Evolutionary conservation across 352 stramenopile species (phyloP), one percentile per base, ranked within the genome.

Genomic region (Phytopythium delawarense): DNA sequence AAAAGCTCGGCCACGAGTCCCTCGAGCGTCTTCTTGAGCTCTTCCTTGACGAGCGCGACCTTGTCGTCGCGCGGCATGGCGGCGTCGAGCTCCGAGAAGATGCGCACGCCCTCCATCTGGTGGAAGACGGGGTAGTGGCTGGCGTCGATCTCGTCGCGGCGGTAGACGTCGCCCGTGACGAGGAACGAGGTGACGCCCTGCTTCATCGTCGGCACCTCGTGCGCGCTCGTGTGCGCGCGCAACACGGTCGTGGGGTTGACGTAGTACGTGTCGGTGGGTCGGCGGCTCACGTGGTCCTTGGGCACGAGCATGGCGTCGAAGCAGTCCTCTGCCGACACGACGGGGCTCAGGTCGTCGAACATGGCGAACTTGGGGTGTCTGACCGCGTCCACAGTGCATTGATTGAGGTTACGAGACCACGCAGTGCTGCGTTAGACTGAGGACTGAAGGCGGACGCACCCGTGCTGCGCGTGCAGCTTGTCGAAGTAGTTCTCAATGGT

Each of bases 81-180:
- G 0, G 63, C 61, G 21, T 87, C 74, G 25, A 92, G 69, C 70
- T 84, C 84, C 18, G 78, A 76, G 72, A 99, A 98, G 44, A 99
- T 88, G 39, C 96, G 92, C 2, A 98, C 96, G 53, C 96, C 98
- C 70, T 99, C 98, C 93, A 99, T 98, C 67, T 98, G 94, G 75
- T 99, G 98, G 82, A 99, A 99, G 13, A 99, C 94, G 0, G 98
- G 98, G 86, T 99, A 99, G 79, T 99, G 98, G 49, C 85, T 98
- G 15, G 87, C 77, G 69, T 99, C 98, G 70, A 99, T 99, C 76
- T 99, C 97, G 76, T 99, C 98, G 16, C 97, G 85, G 55, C 98
- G 93, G 78, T 99, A 99, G 15, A 98, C 94, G 75, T 99, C 96
- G 18, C 96, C 97, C 0, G 89, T 88, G 48, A 97, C 85, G 8